These are phyloP conservation scores for Fusarium hostae DNA, from an alignment of 2,329 filamentous ascomycete species.

Conservation along the genomic window DNA sequence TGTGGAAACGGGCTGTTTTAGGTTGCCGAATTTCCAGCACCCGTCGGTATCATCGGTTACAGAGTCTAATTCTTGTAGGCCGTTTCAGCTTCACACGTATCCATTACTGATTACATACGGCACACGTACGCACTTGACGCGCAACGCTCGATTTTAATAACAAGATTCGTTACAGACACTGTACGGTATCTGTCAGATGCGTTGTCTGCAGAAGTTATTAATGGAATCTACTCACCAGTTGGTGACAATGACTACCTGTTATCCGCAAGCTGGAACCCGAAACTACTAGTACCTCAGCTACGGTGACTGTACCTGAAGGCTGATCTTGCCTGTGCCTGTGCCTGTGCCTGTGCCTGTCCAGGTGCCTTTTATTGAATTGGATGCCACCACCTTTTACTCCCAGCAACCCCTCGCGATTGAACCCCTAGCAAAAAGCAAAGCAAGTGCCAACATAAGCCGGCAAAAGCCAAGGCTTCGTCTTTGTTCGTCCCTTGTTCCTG, in stretches of 20 bases:
- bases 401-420: conserved; percentile 14
- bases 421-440: conserved; percentile 7
- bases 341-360: conserved; percentile 7
- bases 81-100: conserved; percentile 34
- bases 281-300: not conserved
- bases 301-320: not conserved
- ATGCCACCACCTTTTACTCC: conserved; percentile 10
- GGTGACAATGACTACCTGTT: not conserved
- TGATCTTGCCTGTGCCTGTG: not conserved
- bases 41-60: conserved; percentile 1
- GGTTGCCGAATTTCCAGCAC: conserved; percentile 7
- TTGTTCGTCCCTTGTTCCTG: conserved; percentile 38
- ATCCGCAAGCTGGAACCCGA: not conserved
- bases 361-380: conserved; percentile 1
- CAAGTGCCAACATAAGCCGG: not conserved
- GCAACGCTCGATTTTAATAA: conserved; percentile 7
- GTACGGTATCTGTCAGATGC: not conserved
- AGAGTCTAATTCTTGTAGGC: conserved; percentile 12
- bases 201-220: not conserved
- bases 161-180: not conserved
- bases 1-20: conserved; percentile 7
- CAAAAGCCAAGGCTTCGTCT: conserved; percentile 12
- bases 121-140: conserved; percentile 13
- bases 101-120: not conserved
- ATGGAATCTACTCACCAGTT: not conserved